Evolutionary conservation across 305 asterid genomes (phyloP).

Genomic region (Fraxinus nigra): DNA sequence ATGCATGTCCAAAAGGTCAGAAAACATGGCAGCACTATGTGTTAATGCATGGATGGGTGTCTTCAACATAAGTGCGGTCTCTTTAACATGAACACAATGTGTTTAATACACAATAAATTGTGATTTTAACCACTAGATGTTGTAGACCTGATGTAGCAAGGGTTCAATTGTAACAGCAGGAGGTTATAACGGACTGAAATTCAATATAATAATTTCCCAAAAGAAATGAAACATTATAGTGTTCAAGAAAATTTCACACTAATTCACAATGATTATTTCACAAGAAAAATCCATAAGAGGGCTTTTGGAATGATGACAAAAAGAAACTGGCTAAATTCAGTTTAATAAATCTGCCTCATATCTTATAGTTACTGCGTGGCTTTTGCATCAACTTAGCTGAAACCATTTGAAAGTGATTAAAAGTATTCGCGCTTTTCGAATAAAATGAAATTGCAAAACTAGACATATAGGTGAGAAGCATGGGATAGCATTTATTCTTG

Average conservation of each 20-base stretch:
- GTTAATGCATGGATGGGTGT: background rate
- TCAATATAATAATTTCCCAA: background rate
- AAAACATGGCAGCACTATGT: background rate
- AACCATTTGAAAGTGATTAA: background rate
- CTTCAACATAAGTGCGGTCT: background rate
- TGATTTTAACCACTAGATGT: background rate
- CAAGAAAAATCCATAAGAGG: background rate
- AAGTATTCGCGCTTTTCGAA: background rate
- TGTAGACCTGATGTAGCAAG: background rate
- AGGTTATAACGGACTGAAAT: background rate
- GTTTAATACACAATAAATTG: background rate
- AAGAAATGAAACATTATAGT: background rate
- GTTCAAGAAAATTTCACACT: background rate
- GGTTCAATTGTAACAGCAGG: background rate
- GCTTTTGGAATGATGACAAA: background rate
- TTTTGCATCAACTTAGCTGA: background rate
- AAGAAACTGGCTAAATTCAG: background rate
- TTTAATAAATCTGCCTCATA: background rate
- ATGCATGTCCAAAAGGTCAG: background rate
- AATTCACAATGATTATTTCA: background rate
- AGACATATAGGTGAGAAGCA: background rate
- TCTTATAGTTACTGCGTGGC: background rate
- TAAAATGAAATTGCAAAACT: background rate
- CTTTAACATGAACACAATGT: background rate
- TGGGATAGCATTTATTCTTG: background rate